Evolutionary conservation across 257 asterid species (phyloP).

Genomic region (Primulina huaijiensis): DNA sequence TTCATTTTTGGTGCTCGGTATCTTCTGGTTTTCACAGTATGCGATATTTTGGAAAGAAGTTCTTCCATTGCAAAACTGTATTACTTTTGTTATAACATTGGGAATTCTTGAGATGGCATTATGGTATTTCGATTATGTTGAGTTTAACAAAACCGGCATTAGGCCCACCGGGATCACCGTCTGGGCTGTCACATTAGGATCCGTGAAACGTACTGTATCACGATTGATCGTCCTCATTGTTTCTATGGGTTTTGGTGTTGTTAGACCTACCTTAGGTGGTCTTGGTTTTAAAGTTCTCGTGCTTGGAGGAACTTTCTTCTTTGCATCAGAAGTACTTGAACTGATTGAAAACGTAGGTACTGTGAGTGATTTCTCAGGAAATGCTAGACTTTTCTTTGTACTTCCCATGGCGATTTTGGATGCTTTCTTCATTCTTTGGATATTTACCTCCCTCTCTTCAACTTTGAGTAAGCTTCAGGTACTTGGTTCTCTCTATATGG

Average conservation of each 20-base stretch:
- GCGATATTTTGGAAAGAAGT: constrained; percentile 92
- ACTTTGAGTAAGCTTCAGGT: constrained; percentile 98
- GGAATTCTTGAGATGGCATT: constrained; percentile 94
- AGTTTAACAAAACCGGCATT: constrained; percentile 80
- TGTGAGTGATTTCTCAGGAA: constrained; percentile 87
- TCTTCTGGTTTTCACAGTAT: constrained; percentile 94
- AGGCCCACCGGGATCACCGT: constrained; percentile 86
- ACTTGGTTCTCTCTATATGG: constrained; percentile 12
- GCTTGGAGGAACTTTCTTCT: constrained; percentile 88
- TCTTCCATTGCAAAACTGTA: constrained; percentile 80
- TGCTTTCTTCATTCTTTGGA: constrained; percentile 95
- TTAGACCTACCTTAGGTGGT: constrained; percentile 93
- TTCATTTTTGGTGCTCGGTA: constrained; percentile 73
- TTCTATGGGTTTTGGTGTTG: constrained; percentile 98
- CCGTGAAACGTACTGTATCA: constrained; percentile 83
- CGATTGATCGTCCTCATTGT: constrained; percentile 76
- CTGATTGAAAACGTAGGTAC: constrained; percentile 88
- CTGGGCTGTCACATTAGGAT: constrained; percentile 94
- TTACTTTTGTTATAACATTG: constrained; percentile 79
- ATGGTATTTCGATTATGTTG: constrained; percentile 94
- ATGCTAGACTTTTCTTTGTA: constrained; percentile 76
- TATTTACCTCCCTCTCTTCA: constrained; percentile 80
- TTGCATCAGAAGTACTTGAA: constrained; percentile 85
- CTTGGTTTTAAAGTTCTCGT: constrained; percentile 83
- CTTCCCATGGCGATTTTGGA: constrained; percentile 94